Conservation (phyloP, 306 rosid species). For the Ziziphus jujuba region DNA sequence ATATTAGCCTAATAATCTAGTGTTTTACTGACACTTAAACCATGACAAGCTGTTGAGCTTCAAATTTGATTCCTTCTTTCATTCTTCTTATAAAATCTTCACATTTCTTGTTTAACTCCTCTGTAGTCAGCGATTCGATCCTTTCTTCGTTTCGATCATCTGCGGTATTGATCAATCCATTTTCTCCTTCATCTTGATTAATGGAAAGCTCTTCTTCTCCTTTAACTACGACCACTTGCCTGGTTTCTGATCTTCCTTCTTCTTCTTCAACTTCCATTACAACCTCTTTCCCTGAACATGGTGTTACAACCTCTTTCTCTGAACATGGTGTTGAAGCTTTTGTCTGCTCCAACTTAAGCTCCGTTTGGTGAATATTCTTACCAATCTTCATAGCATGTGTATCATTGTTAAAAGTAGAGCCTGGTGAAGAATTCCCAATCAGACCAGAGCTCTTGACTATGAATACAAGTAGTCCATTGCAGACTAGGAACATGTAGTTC, state of each 20-base stretch:
- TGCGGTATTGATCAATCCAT: conserved; percentile 1
- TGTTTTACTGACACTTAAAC: not conserved
- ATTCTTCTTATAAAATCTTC: conserved; percentile 74
- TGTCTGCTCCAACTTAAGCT: not conserved
- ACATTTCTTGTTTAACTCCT: conserved; percentile 74
- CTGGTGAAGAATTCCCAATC: conserved; percentile 24
- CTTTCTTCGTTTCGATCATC: conserved; percentile 24
- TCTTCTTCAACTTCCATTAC: not conserved
- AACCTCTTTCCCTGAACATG: conserved; percentile 1
- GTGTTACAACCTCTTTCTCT: not conserved
- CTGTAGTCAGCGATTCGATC: conserved; percentile 28
- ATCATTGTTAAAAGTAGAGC: not conserved
- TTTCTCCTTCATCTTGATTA: not conserved
- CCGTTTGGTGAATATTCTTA: not conserved
- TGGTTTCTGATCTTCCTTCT: not conserved
- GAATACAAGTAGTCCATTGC: conserved; percentile 57
- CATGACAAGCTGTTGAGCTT: conserved; percentile 28
- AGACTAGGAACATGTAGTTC: conserved; percentile 60
- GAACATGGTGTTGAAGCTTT: not conserved
- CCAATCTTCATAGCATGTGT: not conserved
- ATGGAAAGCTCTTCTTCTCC: not conserved
- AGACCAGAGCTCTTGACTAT: conserved; percentile 48
- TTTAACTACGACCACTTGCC: not conserved
- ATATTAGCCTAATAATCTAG: too few species aligned
- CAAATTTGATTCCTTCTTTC: conserved; percentile 51